phyloP scores from a whole-genome alignment of 257 asterid genomes.

The Rhazya stricta region DNA sequence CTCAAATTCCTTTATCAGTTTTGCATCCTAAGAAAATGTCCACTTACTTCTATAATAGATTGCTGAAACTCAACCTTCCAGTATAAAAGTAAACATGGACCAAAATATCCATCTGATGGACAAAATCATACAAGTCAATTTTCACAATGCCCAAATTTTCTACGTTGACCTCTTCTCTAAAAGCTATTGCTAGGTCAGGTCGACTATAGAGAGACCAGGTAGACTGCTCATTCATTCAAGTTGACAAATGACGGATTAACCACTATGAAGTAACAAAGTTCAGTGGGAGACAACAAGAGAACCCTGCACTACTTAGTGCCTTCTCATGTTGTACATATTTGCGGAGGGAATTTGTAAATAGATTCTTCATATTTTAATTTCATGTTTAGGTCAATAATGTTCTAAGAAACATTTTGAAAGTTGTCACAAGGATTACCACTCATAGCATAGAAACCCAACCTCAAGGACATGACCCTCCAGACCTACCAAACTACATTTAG shows the following conservation, averaged over 20 bases:
- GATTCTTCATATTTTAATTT: not conserved
- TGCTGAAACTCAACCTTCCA: not conserved
- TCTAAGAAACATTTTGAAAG: not conserved
- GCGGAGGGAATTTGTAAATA: not conserved
- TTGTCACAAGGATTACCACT: not conserved
- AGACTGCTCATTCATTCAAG: not conserved
- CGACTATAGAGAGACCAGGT: not conserved
- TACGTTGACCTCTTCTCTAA: not conserved
- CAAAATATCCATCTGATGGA: conserved; percentile 1
- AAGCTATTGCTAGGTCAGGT: not conserved
- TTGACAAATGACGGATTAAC: not conserved
- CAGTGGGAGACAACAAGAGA: not conserved
- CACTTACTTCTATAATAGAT: not conserved
- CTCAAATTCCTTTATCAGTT: not conserved
- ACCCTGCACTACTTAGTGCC: not conserved
- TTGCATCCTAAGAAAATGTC: not conserved
- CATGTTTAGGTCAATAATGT: not conserved
- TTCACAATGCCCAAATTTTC: not conserved
- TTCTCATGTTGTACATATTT: not conserved
- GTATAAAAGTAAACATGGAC: not conserved
- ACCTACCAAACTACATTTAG: not conserved
- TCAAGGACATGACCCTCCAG: not conserved
- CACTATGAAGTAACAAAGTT: not conserved
- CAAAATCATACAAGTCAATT: not conserved
- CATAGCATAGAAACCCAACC: not conserved